These are phyloP conservation scores for Magnusiomyces tetraspermus DNA, from an alignment of 1,139 yeast genomes.

Conservation along the genomic window DNA sequence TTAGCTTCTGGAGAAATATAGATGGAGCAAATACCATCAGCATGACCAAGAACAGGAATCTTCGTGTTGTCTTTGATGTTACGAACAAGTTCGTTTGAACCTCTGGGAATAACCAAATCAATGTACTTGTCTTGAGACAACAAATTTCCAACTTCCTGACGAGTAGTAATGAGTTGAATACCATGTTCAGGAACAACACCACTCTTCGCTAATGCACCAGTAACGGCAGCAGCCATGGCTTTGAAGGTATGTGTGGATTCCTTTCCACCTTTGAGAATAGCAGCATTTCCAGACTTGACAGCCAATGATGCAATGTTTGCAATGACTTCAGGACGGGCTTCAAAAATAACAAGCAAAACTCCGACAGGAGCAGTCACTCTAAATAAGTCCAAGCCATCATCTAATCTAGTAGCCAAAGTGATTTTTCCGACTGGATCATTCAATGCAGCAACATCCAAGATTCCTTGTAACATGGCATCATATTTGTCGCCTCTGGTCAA, in stretches of 20 bases:
- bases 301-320: slow-evolving; percentile 96
- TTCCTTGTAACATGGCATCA: slow-evolving; percentile 90
- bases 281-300: slow-evolving; percentile 84
- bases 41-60: slow-evolving; percentile 96
- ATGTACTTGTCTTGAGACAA: slow-evolving; percentile 79
- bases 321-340: slow-evolving; percentile 95
- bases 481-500: slow-evolving; percentile 73
- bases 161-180: slow-evolving; percentile 75
- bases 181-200: slow-evolving; percentile 63
- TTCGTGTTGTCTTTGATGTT: slow-evolving; percentile 78
- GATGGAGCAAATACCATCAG: slow-evolving; percentile 92
- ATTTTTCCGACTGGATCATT: slow-evolving; percentile 87
- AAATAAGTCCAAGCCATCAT: slow-evolving; percentile 73
- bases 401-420: slow-evolving; percentile 73
- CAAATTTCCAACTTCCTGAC: slow-evolving; percentile 82
- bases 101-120: slow-evolving; percentile 94
- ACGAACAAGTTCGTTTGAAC: slow-evolving; percentile 83
- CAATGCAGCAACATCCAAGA: slow-evolving; percentile 77
- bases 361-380: slow-evolving; percentile 92
- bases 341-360: slow-evolving; percentile 84
- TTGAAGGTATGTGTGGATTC: slow-evolving; percentile 80
- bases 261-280: slow-evolving; percentile 94
- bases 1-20: slow-evolving; percentile 74
- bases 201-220: slow-evolving; percentile 44
- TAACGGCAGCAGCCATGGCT: slow-evolving; percentile 67